Evolutionary conservation across 805 yeast species (phyloP).

Genomic region (Yamadazyma sp.): DNA sequence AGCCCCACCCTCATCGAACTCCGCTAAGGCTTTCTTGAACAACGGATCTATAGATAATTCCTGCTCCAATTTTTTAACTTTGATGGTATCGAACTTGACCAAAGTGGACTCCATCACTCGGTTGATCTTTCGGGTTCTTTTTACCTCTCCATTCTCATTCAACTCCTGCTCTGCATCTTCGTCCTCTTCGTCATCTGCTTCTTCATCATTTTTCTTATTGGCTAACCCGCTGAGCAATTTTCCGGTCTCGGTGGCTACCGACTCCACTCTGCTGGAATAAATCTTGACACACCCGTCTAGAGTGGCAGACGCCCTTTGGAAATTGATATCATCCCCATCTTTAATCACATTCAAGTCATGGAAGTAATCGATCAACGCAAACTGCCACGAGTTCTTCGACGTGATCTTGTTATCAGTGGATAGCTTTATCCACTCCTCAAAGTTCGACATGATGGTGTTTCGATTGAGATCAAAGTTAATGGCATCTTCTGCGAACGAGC

Average conservation of each 20-base stretch:
- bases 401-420: constrained; percentile 51
- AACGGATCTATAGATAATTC: constrained; percentile 71
- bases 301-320: constrained; percentile 88
- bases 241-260: constrained; percentile 89
- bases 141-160: constrained; percentile 18
- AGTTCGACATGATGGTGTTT: constrained; percentile 42
- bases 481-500: constrained; percentile 36
- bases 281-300: constrained; percentile 94
- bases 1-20: constrained; percentile 83
- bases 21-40: constrained; percentile 71
- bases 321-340: constrained; percentile 60
- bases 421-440: constrained; percentile 51
- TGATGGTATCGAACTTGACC: constrained; percentile 50
- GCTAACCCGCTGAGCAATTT: constrained; percentile 76
- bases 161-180: constrained; percentile 25
- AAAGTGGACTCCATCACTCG: constrained; percentile 46
- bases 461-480: constrained; percentile 43
- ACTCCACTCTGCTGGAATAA: constrained; percentile 86
- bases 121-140: constrained; percentile 29
- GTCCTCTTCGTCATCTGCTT: constrained; percentile 25
- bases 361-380: constrained; percentile 52
- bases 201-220: constrained; percentile 25
- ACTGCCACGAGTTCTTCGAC: constrained; percentile 49
- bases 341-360: constrained; percentile 48
- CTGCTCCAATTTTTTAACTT: constrained; percentile 57